Evolutionary conservation across 2,329 filamentous ascomycete genomes (phyloP).

Genomic region (Pestalotiopsis sp.): DNA sequence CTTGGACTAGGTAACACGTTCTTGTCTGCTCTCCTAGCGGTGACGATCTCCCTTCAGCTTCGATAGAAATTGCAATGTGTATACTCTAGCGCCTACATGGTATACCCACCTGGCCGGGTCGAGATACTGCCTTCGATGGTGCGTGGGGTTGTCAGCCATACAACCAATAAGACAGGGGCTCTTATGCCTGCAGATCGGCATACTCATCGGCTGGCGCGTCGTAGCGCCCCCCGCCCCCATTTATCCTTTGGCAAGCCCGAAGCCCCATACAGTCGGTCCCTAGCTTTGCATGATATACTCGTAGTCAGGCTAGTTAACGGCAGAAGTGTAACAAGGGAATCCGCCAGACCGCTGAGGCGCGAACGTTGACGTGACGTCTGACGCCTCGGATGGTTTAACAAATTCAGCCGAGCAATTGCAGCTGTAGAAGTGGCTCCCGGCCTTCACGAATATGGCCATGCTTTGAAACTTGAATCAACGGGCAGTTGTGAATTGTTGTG

Average conservation of each 20-base stretch:
- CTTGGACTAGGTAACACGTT: neutral
- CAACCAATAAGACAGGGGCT: neutral
- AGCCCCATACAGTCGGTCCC: neutral
- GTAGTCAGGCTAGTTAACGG: neutral
- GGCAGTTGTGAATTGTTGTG: neutral
- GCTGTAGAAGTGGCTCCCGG: neutral
- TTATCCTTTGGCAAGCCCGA: neutral
- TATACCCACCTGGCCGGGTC: neutral
- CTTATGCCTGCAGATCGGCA: neutral
- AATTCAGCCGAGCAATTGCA: neutral
- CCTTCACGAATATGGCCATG: neutral
- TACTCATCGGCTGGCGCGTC: neutral
- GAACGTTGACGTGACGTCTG: neutral
- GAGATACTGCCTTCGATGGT: neutral
- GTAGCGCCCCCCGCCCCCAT: neutral
- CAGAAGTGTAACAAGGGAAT: neutral
- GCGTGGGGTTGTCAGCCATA: neutral
- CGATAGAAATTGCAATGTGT: neutral
- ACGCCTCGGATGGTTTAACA: neutral
- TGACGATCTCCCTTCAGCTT: neutral
- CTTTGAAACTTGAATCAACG: neutral
- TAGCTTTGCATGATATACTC: neutral
- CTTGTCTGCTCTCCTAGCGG: neutral
- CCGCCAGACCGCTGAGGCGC: neutral
- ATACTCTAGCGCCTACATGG: neutral